Conservation (phyloP, 371 early-diverging fungal species). For the Lichtheimia corymbifera region DNA sequence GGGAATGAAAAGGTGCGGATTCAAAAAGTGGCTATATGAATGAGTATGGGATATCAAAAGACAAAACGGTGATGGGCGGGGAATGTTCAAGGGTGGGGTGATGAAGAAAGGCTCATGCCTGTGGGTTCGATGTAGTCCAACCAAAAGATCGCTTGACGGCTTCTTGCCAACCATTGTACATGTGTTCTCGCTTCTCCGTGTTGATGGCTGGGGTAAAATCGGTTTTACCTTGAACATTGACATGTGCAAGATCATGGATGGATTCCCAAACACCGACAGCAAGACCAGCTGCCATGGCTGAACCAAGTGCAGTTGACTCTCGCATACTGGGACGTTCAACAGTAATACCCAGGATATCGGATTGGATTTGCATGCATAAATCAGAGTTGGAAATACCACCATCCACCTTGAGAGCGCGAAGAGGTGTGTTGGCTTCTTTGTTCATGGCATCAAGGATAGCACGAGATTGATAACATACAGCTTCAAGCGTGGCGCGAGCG, state of each 20-base stretch:
- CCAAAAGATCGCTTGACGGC: slow-evolving; percentile 80
- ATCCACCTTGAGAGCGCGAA: slow-evolving; percentile 81
- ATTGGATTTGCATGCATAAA: slow-evolving; percentile 88
- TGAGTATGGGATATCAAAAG: not conserved
- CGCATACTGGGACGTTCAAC: slow-evolving; percentile 87
- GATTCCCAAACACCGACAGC: slow-evolving; percentile 75
- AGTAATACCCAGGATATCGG: slow-evolving; percentile 80
- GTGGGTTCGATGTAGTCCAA: slow-evolving; percentile 42
- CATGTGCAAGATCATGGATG: slow-evolving; percentile 30
- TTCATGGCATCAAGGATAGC: slow-evolving; percentile 91
- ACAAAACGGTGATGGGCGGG: not conserved
- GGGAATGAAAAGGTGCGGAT: too few species aligned
- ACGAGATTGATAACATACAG: slow-evolving; percentile 90
- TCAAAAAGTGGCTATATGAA: too few species aligned
- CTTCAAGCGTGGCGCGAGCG: slow-evolving; percentile 85
- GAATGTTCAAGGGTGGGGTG: not conserved
- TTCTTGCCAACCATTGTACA: slow-evolving; percentile 82
- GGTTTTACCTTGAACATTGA: slow-evolving; percentile 36
- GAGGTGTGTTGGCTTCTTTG: slow-evolving; percentile 66
- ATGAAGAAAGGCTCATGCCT: not conserved
- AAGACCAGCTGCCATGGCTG: slow-evolving; percentile 90
- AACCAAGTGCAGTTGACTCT: slow-evolving; percentile 92
- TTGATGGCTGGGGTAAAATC: slow-evolving; percentile 50
- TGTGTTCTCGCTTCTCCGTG: slow-evolving; percentile 58
- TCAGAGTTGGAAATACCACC: slow-evolving; percentile 93